These are phyloP conservation scores for Gossypium mustelinum DNA, from an alignment of 345 rosid genomes.

Conservation along the genomic window DNA sequence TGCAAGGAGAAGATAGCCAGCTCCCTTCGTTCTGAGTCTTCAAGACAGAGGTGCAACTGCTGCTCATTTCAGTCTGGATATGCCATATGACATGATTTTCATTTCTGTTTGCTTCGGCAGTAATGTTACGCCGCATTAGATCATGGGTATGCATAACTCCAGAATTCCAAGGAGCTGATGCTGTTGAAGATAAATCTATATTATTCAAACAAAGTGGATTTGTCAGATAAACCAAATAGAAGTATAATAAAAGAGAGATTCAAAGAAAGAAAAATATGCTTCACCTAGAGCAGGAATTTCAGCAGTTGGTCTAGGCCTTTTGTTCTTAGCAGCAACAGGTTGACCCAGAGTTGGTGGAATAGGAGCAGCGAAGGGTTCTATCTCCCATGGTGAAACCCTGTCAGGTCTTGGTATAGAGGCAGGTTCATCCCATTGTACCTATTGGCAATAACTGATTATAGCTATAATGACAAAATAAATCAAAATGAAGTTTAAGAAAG, in stretches of 20 bases:
- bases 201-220: slow-evolving; percentile 12
- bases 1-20: slow-evolving; percentile 48
- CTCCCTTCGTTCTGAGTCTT: slow-evolving; percentile 42
- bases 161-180: slow-evolving; percentile 57
- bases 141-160: slow-evolving; percentile 51
- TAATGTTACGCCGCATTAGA: slow-evolving; percentile 33
- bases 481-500: slow-evolving; percentile 11
- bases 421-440: slow-evolving; percentile 98
- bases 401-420: slow-evolving; percentile 73
- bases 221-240: slow-evolving; percentile 17
- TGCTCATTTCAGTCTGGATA: slow-evolving; percentile 37
- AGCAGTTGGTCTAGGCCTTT: slow-evolving; percentile 60
- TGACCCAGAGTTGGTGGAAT: slow-evolving; percentile 41
- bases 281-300: slow-evolving; percentile 51
- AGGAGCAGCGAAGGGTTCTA: slow-evolving; percentile 62
- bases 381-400: slow-evolving; percentile 94
- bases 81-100: slow-evolving; percentile 46
- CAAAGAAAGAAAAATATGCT: slow-evolving; percentile 2
- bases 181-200: slow-evolving; percentile 42
- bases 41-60: slow-evolving; percentile 31
- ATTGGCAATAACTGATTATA: slow-evolving; percentile 4
- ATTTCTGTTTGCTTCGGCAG: slow-evolving; percentile 45
- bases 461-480: not conserved
- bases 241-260: not conserved
- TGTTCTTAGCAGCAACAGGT: slow-evolving; percentile 45